Evolutionary conservation across 371 early-diverging fungal species (phyloP).

Genomic region (Mucor plumbeus): DNA sequence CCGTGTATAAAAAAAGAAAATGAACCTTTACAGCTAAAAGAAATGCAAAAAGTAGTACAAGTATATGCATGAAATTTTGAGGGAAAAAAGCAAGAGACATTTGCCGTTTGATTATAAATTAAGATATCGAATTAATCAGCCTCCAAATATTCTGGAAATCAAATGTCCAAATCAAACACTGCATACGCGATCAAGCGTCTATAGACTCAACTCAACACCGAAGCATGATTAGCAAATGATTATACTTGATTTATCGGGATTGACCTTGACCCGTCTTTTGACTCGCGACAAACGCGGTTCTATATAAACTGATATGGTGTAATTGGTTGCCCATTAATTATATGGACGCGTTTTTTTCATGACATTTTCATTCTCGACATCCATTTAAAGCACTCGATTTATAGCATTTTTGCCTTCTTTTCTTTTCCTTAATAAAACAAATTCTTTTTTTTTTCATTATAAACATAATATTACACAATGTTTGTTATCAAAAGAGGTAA

Average conservation of each 20-base stretch:
- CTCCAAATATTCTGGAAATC: background rate
- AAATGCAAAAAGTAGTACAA: background rate
- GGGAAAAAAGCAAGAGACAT: background rate
- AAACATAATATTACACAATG: background rate
- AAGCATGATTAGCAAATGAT: background rate
- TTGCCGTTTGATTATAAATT: background rate
- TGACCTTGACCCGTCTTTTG: background rate
- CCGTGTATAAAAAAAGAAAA: background rate
- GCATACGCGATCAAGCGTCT: background rate
- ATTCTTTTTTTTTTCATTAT: background rate
- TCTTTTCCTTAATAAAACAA: background rate
- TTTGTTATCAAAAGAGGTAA: conserved; percentile 10
- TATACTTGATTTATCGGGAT: conserved; percentile 1
- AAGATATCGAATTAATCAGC: background rate
- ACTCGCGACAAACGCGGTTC: background rate
- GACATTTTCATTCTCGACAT: background rate
- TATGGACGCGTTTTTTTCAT: conserved; percentile 3
- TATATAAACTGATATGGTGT: background rate
- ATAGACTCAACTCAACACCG: background rate
- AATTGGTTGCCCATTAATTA: background rate
- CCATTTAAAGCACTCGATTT: conserved; percentile 2
- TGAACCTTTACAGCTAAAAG: background rate
- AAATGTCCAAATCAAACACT: background rate
- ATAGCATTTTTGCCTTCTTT: background rate
- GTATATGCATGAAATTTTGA: no score